Evolutionary conservation across 2,329 filamentous ascomycete genomes (phyloP).

Genomic region (Aspergillus sp.): DNA sequence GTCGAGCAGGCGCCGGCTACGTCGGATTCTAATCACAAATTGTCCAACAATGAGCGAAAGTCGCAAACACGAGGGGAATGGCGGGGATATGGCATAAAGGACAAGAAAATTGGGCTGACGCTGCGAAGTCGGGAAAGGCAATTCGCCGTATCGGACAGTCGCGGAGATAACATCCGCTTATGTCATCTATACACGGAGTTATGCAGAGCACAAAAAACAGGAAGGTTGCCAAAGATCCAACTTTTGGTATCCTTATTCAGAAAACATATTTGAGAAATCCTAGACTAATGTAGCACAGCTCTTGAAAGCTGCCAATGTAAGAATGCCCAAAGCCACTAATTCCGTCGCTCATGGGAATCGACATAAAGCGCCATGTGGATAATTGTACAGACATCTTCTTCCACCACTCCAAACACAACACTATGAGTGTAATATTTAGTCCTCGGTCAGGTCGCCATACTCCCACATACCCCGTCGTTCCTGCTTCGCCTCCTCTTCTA

Average conservation of each 20-base stretch:
- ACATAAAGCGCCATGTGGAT: slow-evolving; percentile 9
- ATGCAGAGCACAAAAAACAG: background rate
- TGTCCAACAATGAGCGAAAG: background rate
- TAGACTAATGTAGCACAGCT: slow-evolving; percentile 14
- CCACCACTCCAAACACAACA: slow-evolving; percentile 1
- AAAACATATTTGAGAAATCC: slow-evolving; percentile 7
- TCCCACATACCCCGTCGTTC: slow-evolving; percentile 91
- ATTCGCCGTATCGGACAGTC: background rate
- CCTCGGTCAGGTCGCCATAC: slow-evolving; percentile 94
- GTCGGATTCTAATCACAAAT: background rate
- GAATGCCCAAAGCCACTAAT: slow-evolving; percentile 4
- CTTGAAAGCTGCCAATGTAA: background rate
- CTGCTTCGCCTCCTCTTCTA: slow-evolving; percentile 76
- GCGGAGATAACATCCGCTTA: background rate
- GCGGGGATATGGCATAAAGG: background rate
- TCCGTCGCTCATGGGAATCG: slow-evolving; percentile 9
- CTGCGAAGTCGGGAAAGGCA: background rate
- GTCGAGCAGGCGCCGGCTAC: background rate
- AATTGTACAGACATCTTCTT: slow-evolving; percentile 14
- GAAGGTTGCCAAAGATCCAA: background rate
- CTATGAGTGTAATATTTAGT: slow-evolving; percentile 51
- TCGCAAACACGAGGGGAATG: background rate
- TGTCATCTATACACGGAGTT: background rate
- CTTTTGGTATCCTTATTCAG: slow-evolving; percentile 3
- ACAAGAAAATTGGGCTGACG: background rate